Evolutionary conservation across 305 asterid species (phyloP).

Genomic region (Fraxinus dipetala): DNA sequence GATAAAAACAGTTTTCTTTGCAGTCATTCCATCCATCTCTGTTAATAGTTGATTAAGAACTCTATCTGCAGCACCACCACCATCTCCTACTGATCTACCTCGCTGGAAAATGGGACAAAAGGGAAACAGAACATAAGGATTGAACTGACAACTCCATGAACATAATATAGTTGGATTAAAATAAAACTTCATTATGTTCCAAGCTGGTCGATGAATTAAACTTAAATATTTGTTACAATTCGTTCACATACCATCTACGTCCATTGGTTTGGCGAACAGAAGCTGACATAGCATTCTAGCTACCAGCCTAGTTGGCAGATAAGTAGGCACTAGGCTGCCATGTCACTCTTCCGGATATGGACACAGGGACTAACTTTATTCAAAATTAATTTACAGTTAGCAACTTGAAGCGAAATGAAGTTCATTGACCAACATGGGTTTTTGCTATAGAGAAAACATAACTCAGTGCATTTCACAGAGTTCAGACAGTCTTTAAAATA

Average conservation of each 20-base stretch:
- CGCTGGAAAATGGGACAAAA: slow-evolving; percentile 23
- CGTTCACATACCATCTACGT: neutral
- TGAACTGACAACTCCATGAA: neutral
- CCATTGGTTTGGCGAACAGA: neutral
- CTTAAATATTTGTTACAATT: neutral
- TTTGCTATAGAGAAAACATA: neutral
- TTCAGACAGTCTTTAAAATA: neutral
- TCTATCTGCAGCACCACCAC: slow-evolving; percentile 51
- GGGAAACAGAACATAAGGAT: neutral
- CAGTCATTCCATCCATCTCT: slow-evolving; percentile 52
- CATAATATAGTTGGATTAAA: neutral
- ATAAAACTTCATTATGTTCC: neutral
- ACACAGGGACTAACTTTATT: neutral
- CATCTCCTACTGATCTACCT: slow-evolving; percentile 45
- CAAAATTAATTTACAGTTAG: neutral
- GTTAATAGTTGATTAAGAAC: slow-evolving; percentile 48
- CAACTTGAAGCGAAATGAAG: neutral
- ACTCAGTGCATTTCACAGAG: neutral
- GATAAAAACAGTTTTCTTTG: slow-evolving; percentile 44
- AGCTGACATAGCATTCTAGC: neutral
- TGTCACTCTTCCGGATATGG: neutral
- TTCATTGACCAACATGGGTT: neutral
- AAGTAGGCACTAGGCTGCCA: neutral
- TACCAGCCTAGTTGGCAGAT: neutral
- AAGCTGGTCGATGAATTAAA: neutral